Base-by-base conservation (phyloP, 2,329 filamentous ascomycete species). In the Trichophyton benhamiae region DNA sequence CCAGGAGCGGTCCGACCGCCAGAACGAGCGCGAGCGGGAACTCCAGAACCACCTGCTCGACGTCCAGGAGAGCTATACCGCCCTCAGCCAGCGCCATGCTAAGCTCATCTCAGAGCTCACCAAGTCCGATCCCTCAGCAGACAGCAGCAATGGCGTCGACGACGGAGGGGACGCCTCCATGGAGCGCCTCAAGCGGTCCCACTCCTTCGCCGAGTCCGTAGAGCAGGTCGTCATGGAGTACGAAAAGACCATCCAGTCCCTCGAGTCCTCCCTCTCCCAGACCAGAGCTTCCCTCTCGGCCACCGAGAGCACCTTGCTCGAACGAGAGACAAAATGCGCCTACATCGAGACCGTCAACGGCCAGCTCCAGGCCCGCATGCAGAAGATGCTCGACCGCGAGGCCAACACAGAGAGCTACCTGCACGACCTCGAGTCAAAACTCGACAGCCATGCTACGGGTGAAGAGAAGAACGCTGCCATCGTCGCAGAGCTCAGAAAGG, bases 151-250 rank as follows among this genome's bases (percentile, higher is more conserved):
- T 20, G 22, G 22, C 1, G 1, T 3, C 11, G 84, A 86, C 48
- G 82, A 86, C 59, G 81, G 84, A 11, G 78, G 86, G 15, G 89
- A 86, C 60, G 90, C 92, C 71, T 89, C 91, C 0, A 87, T 91
- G 25, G 91, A 96, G 72, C 83, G 94, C 60, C 77, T 97, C 65
- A 95, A 96, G 72, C 86, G 94, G 46, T 99, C 95, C 17, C 96
- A 95, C 72, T 95, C 89, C 0, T 97, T 99, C 71, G 91, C 92
- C 1, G 88, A 95, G 71, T 92, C 92, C 30, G 92, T 99, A 20
- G 94, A 99, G 70, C 89, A 95, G 70, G 90, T 99, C 22, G 90
- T 99, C 2, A 78, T 97, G 57, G 94, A 99, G 75, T 99, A 99
- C 71, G 95, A 99, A 73, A 97, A 95, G 80, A 99, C 95, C 0